Conservation (phyloP, 116 monocot genomes). For the Zostera marina region DNA sequence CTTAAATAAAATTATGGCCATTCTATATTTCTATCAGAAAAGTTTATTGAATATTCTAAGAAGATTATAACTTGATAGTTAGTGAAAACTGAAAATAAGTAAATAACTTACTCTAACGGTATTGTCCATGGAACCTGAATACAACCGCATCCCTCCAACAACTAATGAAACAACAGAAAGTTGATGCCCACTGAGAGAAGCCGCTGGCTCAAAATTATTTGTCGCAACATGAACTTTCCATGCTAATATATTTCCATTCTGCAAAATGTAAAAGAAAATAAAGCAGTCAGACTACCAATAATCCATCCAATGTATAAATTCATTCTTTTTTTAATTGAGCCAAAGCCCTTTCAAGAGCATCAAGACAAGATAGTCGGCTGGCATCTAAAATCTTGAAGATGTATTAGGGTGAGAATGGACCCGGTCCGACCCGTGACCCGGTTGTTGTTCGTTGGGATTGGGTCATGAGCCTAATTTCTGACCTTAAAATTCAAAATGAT, state of each 20-base stretch:
- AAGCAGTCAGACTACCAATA: neutral
- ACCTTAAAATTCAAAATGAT: too few relatives aligned
- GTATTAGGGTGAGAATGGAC: too few relatives aligned
- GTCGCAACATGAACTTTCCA: slow-evolving; percentile 46
- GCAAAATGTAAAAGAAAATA: slow-evolving; percentile 3
- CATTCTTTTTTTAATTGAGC: too few relatives aligned
- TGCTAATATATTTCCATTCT: slow-evolving; percentile 71
- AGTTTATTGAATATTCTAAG: neutral
- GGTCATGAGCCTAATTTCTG: too few relatives aligned
- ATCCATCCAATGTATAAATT: too few relatives aligned
- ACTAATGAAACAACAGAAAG: slow-evolving; percentile 70
- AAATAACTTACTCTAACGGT: slow-evolving; percentile 63
- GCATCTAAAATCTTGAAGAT: too few relatives aligned
- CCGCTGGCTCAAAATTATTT: slow-evolving; percentile 73
- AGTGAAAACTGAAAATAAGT: too few relatives aligned
- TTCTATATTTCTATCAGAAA: neutral
- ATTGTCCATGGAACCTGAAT: slow-evolving; percentile 85
- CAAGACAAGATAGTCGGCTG: too few relatives aligned
- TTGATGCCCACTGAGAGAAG: slow-evolving; percentile 65
- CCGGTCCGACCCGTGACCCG: too few relatives aligned
- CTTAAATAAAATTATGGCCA: too few relatives aligned
- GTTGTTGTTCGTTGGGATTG: too few relatives aligned
- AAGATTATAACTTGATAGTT: neutral
- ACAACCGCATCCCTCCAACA: slow-evolving; percentile 51
- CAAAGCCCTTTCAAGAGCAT: too few relatives aligned